Base-by-base conservation (phyloP, 1,284 basidiomycete genomes). In the Naganishia liquefaciens region DNA sequence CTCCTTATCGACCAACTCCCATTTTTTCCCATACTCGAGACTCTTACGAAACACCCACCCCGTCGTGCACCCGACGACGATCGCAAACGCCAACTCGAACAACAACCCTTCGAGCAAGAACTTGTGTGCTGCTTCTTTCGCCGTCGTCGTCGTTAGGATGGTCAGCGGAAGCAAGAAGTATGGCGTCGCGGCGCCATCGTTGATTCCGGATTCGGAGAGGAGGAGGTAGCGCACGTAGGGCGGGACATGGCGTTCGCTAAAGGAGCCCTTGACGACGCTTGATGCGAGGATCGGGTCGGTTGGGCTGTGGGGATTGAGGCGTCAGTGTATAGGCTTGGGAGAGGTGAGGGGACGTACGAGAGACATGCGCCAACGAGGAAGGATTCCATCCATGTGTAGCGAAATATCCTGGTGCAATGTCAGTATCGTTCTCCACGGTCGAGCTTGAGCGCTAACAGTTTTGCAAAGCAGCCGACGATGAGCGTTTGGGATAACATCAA, bases 271-370 rank as follows among this genome's bases (percentile, higher is more conserved):
- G 65, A 71, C 70, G 27, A 71, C 70, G 33, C 67, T 65, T 15
- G 70, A 69, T n/a, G 70, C 68, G 7, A 71, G 68, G 19, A 71
- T 69, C 1, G 70, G 70, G 58, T 71, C 70, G 17, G 69, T 70
- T 15, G 69, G 69, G 4, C 69, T 71, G 43, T 43, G 42, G 27
- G 9, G 15, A 11, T n/a, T n/a, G 40, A 10, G 28, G 2, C 10
- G 33, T n/a, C 15, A 19, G 37, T 46, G 21, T 15, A 21, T 33
- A 6, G 21, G 42, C 2, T n/a, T 17, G 7, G 17, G 19, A 19
- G 15, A 33, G 21, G 10, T 21, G 39, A 27, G 21, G 25, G 25
- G 10, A 68, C 70, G 30, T 37, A 68, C 70, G 65, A 69, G 25
- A 71, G 44, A 64, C 70, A 71, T 23, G 68, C 67, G 9, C 65